Base-by-base conservation (phyloP, 2,329 filamentous ascomycete genomes). In the Arthroderma uncinatum region DNA sequence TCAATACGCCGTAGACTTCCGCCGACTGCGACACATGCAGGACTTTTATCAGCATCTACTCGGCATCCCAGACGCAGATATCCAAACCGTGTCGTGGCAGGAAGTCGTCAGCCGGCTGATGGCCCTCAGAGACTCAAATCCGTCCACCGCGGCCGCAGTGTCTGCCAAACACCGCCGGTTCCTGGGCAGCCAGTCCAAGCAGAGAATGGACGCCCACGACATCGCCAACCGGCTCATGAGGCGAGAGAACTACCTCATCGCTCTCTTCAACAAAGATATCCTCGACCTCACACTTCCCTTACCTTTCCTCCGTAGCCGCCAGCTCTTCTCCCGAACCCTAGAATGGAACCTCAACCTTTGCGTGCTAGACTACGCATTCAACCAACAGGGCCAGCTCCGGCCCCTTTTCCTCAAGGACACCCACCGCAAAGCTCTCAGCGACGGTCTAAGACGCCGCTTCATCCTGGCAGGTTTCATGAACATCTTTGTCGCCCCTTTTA, bases 171-270 rank as follows among this genome's bases (percentile, higher is more conserved):
- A 80, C 62, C 78, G 81, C 59, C 80, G 78, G 61, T 82, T 81
- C 59, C 78, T 92, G 61, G 87, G 87, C 48, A 90, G 84, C 58
- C 89, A 94, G 67, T 94, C 89, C 21, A 95, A 96, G 70, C 89
- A 97, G 72, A 82, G 92, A 61, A 84, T 98, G 64, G 93, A 96
- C 71, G 93, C 93, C 9, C 89, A 96, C 65, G 93, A 96, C 67
- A 97, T 98, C 69, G 93, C 93, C 5, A 98, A 97, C 67, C 83
- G 93, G 33, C 74, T 98, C 48, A 97, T 98, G 93, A 85, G 93
- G 59, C 87, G 89, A 67, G 92, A 96, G 61, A 98, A 98, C 67
- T 98, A 96, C 65, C 81, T 96, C 61, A 96, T 98, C 65, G 93
- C 93, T 3, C 78, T 98, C 65, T 89, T 97, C 74, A 98, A 98